Percentiles rank a stretch among this genome's conserved stretches.
Evolutionary conservation across 768 basidiomycete genomes (phyloP).

Genomic region (Leccinum imitatum): DNA sequence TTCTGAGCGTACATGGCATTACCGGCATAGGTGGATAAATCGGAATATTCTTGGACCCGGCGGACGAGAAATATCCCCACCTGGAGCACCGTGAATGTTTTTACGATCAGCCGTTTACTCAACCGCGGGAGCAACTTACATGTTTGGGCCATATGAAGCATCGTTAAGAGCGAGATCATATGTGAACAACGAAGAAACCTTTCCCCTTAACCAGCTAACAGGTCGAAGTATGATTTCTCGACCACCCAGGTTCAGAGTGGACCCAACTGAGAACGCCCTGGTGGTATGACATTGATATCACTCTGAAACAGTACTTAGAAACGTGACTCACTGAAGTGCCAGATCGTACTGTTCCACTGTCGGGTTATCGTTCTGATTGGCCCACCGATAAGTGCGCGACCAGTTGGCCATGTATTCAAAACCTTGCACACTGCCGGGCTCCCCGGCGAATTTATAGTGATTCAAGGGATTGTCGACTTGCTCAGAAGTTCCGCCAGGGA

Average conservation of each 20-base stretch:
- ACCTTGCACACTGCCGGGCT: slow-evolving; percentile 1
- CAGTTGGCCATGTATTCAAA: slow-evolving; percentile 10
- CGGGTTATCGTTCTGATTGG: not conserved
- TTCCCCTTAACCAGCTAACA: slow-evolving; percentile 17
- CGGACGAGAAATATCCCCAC: slow-evolving; percentile 22
- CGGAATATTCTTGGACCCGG: not conserved
- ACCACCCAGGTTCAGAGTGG: not conserved
- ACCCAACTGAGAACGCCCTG: slow-evolving; percentile 12
- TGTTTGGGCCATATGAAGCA: slow-evolving; percentile 14
- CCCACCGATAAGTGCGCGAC: slow-evolving; percentile 21
- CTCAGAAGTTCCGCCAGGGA: not conserved
- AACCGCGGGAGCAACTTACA: slow-evolving; percentile 4
- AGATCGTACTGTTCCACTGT: slow-evolving; percentile 13
- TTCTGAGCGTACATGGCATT: slow-evolving; percentile 9
- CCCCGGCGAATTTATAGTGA: slow-evolving; percentile 8
- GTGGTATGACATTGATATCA: not conserved
- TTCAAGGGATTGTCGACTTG: slow-evolving; percentile 14
- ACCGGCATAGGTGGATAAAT: not conserved
- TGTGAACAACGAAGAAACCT: slow-evolving; percentile 16
- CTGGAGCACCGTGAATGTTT: not conserved
- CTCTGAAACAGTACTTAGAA: too few relatives aligned
- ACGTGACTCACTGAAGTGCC: slow-evolving; percentile 11
- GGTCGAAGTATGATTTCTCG: not conserved
- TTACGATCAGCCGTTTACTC: not conserved
- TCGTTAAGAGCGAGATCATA: slow-evolving; percentile 13